These are phyloP conservation scores for Fraxinus americana DNA, from an alignment of 257 asterid genomes.

Conservation along the genomic window DNA sequence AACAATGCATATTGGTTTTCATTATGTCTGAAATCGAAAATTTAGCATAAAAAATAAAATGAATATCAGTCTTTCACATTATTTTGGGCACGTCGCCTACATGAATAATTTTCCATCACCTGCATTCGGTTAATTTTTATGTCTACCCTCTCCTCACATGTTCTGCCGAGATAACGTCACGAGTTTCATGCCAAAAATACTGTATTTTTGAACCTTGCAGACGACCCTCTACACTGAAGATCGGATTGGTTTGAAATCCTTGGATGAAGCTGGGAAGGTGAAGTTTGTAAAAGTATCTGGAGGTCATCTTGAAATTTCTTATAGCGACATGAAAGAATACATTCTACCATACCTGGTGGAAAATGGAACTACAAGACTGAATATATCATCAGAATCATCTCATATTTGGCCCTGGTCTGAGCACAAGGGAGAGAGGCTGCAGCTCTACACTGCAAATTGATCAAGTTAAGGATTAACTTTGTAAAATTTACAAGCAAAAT, in stretches of 20 bases:
- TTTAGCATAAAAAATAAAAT: not conserved
- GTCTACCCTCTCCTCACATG: not conserved
- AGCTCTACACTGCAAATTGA: conserved; percentile 27
- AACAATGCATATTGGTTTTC: not conserved
- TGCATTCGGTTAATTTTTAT: not conserved
- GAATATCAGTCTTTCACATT: not conserved
- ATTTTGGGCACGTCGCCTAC: not conserved
- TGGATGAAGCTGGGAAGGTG: conserved; percentile 89
- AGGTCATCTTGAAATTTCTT: conserved; percentile 63
- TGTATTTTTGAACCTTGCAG: conserved; percentile 42
- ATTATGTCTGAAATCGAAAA: no score
- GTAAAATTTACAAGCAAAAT: not conserved
- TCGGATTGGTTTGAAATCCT: conserved; percentile 78
- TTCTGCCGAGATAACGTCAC: not conserved
- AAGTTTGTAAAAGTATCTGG: conserved; percentile 63
- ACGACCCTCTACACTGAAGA: conserved; percentile 77
- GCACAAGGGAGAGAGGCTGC: conserved; percentile 32
- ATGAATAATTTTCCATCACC: not conserved
- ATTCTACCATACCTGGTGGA: conserved; percentile 75
- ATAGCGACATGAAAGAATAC: conserved; percentile 57
- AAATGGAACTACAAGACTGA: conserved; percentile 31
- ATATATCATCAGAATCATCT: conserved; percentile 24
- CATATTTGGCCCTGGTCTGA: conserved; percentile 20
- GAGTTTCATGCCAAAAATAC: not conserved
- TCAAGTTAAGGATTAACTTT: not conserved